phyloP scores from a whole-genome alignment of 129 eudicot species.

The Deinandra increscens region DNA sequence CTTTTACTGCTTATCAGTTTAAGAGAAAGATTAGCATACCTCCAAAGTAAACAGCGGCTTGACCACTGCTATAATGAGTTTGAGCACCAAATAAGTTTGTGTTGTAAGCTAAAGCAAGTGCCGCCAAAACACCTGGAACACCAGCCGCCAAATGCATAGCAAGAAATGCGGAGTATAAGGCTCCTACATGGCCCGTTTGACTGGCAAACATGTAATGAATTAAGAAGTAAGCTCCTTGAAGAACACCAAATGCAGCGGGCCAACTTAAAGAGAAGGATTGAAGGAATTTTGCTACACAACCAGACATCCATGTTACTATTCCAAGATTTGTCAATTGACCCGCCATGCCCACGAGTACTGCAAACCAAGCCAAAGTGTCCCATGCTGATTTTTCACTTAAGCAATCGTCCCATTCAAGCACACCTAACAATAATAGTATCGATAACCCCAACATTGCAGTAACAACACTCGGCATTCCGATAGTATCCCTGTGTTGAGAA shows the following conservation, averaged over 20 bases:
- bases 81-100: slow-evolving; percentile 84
- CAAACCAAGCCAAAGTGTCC: slow-evolving; percentile 97
- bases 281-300: slow-evolving; percentile 69
- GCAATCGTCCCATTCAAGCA: slow-evolving; percentile 90
- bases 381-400: slow-evolving; percentile 95
- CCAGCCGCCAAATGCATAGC: slow-evolving; percentile 92
- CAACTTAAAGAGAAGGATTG: slow-evolving; percentile 76
- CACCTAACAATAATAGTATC: slow-evolving; percentile 70
- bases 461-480: slow-evolving; percentile 90
- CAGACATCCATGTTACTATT: slow-evolving; percentile 83
- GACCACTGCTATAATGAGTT: slow-evolving; percentile 97
- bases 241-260: slow-evolving; percentile 88
- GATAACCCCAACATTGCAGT: slow-evolving; percentile 98
- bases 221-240: slow-evolving; percentile 79
- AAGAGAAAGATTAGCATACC: slow-evolving; percentile 39
- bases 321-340: slow-evolving; percentile 87
- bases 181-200: slow-evolving; percentile 97
- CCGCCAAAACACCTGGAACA: slow-evolving; percentile 82
- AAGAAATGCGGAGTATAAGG: slow-evolving; percentile 86
- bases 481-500: slow-evolving; percentile 53
- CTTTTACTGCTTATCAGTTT: neutral
- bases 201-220: slow-evolving; percentile 95
- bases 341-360: slow-evolving; percentile 97
- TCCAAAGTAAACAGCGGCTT: slow-evolving; percentile 96
- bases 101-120: slow-evolving; percentile 76